Base-by-base conservation (phyloP, 768 basidiomycete species). In the Phaeolepiota aurea region DNA sequence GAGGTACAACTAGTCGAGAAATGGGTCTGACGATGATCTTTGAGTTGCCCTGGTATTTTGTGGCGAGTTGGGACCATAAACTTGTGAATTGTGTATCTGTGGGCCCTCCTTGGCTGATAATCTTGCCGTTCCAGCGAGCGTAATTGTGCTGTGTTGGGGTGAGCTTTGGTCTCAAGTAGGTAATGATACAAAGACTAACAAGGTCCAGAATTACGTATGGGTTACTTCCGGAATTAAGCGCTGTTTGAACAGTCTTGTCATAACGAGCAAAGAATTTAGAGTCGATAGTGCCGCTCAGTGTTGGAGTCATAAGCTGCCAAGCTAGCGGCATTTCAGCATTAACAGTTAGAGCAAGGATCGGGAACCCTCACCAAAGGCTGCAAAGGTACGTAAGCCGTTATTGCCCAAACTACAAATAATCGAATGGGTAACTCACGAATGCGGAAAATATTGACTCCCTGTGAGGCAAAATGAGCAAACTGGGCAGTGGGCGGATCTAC, bases 71-170 rank as follows among this genome's bases (percentile, higher is more conserved):
- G 37, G 54, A 54, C 79, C 79, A 81, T 15, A 78, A 50, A 16
- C 57, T 60, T 19, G 73, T 69, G 42, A 74, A 76, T 36, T 74
- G 52, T 12, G 58, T 67, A 44, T 80, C 61, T 23, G 66, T 63
- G 1, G 79, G 77, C 12, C 77, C 76, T 21, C 76, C 79, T 52
- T 78, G 74, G 2, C 69, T 70, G 21, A 79, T 68, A 31, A 81
- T 69, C 51, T 54, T 51, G 12, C 71, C 70, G 45, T 78, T 74
- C 71, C 72, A 76, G 33, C 76, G 64, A 7, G 72, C 77, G 47
- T 77, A 77, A 60, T 78, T 77, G 58, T 77, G 76, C 63, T 68
- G 30, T 23, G 20, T 31, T 31, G 22, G n/a, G 25, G 25, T 40
- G 11, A 32, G 37, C 19, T 20, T 20, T 9, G 18, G 11, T 7